Evolutionary conservation across 352 stramenopile genomes (phyloP).

Genomic region (Pythium graminicola): DNA sequence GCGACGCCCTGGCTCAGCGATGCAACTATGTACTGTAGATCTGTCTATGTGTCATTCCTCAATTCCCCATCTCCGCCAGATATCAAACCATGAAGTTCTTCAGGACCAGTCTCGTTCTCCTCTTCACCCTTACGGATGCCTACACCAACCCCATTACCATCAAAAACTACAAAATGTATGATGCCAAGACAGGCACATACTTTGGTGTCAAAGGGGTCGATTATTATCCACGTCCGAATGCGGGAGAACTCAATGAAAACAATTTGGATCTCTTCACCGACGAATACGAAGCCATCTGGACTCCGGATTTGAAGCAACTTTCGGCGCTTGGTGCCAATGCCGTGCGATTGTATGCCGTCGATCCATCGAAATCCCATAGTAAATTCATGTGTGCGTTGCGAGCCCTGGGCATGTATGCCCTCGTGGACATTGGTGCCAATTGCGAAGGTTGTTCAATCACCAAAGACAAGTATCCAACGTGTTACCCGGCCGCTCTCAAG

Average conservation of each 20-base stretch:
- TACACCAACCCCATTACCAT: constrained; percentile 55
- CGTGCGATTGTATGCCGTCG: constrained; percentile 76
- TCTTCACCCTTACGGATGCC: not conserved
- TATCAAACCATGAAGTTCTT: not conserved
- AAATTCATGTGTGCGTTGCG: constrained; percentile 84
- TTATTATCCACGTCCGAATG: constrained; percentile 85
- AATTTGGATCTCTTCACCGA: constrained; percentile 85
- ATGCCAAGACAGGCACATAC: constrained; percentile 58
- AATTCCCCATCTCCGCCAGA: too few species aligned
- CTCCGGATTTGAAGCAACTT: constrained; percentile 54
- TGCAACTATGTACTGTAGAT: too few species aligned
- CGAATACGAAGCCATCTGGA: constrained; percentile 62
- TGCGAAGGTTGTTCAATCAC: constrained; percentile 57
- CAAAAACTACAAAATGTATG: constrained; percentile 73
- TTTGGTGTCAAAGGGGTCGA: constrained; percentile 75
- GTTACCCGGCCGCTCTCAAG: constrained; percentile 58
- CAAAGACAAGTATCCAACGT: constrained; percentile 38
- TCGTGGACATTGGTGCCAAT: constrained; percentile 54
- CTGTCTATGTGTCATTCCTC: not conserved
- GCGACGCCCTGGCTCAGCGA: not conserved
- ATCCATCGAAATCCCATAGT: constrained; percentile 77
- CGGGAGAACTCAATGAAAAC: constrained; percentile 54
- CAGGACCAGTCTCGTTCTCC: constrained; percentile 1
- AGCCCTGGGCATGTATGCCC: constrained; percentile 64
- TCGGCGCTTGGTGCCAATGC: constrained; percentile 63